Percentiles rank a stretch among this genome's conserved stretches.
Evolutionary conservation across 306 rosid species (phyloP).

Genomic region (Coriaria nepalensis): DNA sequence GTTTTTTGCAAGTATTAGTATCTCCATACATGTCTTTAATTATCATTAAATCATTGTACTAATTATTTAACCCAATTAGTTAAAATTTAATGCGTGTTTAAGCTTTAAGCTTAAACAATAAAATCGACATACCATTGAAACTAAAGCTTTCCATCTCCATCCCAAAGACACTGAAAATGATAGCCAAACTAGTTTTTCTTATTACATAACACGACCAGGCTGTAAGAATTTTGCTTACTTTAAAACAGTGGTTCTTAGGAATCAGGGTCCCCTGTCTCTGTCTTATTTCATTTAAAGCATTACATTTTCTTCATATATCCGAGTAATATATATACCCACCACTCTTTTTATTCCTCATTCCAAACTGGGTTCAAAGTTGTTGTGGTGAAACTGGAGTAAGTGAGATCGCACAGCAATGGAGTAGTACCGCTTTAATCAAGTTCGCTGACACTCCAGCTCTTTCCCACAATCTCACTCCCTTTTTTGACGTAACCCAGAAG

Average conservation of each 20-base stretch:
- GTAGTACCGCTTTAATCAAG: conserved; percentile 11
- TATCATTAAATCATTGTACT: too few species aligned
- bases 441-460: conserved; percentile 18
- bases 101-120: too few species aligned
- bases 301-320: background rate
- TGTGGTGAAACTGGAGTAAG: too few species aligned
- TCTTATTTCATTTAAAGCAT: conserved; percentile 1
- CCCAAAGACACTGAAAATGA: conserved; percentile 18
- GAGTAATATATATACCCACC: conserved; percentile 3
- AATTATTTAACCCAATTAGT: too few species aligned
- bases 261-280: background rate
- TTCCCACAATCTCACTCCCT: conserved; percentile 13
- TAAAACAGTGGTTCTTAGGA: too few species aligned
- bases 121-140: too few species aligned
- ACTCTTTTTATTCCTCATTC: conserved; percentile 1
- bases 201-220: too few species aligned
- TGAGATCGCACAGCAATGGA: conserved; percentile 11
- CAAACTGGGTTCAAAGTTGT: background rate
- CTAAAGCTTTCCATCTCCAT: background rate
- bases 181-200: conserved; percentile 13
- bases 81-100: too few species aligned
- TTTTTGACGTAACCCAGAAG: conserved; percentile 49
- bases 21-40: too few species aligned
- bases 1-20: too few species aligned
- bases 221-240: too few species aligned